Conservation (phyloP, 805 yeast genomes). For the Geotrichum ghanense region DNA sequence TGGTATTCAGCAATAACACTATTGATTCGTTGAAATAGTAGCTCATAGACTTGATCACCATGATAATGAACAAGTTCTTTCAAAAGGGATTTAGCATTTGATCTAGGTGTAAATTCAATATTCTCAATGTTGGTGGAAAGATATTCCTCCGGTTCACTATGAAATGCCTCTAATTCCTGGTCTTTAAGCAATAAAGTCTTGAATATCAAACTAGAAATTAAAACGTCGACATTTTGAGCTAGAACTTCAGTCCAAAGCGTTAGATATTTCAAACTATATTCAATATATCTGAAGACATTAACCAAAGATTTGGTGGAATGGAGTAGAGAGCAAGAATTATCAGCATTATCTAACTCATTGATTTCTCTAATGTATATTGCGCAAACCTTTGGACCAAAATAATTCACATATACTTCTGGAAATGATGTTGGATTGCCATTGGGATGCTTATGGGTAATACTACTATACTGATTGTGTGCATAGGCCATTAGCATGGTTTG, state of each 20-base stretch:
- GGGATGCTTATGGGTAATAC: too few relatives aligned
- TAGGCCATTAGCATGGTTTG: not conserved
- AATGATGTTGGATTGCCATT: too few relatives aligned
- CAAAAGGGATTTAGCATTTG: not conserved
- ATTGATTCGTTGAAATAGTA: not conserved
- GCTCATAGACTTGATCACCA: not conserved
- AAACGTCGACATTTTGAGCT: not conserved
- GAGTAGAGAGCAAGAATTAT: not conserved
- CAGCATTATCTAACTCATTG: not conserved
- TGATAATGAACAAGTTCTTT: not conserved
- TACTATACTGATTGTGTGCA: not conserved
- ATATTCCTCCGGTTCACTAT: not conserved
- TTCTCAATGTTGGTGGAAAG: not conserved
- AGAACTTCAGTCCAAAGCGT: not conserved
- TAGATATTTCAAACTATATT: not conserved
- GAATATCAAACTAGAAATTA: not conserved
- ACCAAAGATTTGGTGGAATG: not conserved
- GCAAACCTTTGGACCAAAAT: not conserved
- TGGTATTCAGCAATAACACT: not conserved
- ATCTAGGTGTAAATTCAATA: not conserved
- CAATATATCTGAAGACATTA: not conserved
- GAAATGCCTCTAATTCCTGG: not conserved
- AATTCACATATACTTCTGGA: not conserved
- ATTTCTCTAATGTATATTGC: not conserved
- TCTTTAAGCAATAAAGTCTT: not conserved